These are phyloP conservation scores for Cladorrhinum sp. DNA, from an alignment of 2,329 filamentous ascomycete species.

Conservation along the genomic window DNA sequence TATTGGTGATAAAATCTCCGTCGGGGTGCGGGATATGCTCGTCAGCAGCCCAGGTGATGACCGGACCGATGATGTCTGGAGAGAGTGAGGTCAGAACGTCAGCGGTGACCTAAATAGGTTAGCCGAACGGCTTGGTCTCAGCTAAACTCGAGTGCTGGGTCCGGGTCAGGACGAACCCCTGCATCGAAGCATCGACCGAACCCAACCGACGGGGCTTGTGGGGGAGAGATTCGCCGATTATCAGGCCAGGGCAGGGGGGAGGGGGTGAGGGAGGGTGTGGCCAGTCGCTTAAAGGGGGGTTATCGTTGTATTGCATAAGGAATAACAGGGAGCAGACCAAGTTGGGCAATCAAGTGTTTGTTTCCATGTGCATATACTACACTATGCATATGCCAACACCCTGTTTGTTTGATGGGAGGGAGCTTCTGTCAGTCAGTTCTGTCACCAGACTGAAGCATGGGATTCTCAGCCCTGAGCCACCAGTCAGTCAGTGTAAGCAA, in stretches of 20 bases:
- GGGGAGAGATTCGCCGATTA: not conserved
- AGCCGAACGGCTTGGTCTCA: not conserved
- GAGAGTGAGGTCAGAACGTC: not conserved
- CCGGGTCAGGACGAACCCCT: not conserved
- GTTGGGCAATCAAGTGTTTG: not conserved
- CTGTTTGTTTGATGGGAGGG: not conserved
- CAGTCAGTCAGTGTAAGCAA: not conserved
- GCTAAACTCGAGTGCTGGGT: not conserved
- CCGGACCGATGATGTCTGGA: not conserved
- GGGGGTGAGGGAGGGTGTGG: not conserved
- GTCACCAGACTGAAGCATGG: not conserved
- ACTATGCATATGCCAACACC: not conserved
- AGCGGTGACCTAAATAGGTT: not conserved
- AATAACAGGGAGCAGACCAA: not conserved
- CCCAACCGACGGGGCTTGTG: not conserved
- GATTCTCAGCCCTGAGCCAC: not conserved
- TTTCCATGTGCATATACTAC: not conserved
- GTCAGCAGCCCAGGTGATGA: not conserved
- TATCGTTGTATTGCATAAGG: not conserved
- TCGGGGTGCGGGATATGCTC: not conserved
- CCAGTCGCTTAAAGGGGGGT: not conserved
- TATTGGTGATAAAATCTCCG: not conserved
- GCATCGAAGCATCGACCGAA: constrained; percentile 14
- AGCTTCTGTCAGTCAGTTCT: not conserved
- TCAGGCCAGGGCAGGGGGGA: not conserved